Percentiles rank a stretch among this genome's conserved stretches.
Conservation (phyloP, 805 yeast species). For the Yamadazyma nakazawae region DNA sequence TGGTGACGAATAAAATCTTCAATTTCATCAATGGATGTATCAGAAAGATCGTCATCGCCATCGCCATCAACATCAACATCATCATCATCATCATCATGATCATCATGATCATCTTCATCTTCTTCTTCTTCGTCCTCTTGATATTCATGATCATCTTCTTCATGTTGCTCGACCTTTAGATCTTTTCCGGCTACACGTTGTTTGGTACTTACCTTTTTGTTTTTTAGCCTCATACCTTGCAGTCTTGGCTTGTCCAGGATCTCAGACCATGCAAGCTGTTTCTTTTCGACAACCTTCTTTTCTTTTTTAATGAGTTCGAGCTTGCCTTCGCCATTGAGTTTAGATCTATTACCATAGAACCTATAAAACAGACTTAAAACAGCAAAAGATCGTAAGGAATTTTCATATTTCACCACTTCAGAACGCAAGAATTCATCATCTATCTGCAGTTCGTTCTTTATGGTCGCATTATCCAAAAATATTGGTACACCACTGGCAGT, state of each 20-base stretch:
- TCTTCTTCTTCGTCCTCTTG: background rate
- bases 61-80: constrained; percentile 5
- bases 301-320: constrained; percentile 1
- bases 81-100: background rate
- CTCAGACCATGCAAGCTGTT: background rate
- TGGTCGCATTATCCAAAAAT: constrained; percentile 11
- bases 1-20: constrained; percentile 35
- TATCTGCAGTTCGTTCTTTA: background rate
- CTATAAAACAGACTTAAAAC: constrained; percentile 15
- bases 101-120: background rate
- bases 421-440: background rate
- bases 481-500: constrained; percentile 11
- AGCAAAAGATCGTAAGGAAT: constrained; percentile 25
- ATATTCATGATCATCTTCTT: background rate
- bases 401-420: constrained; percentile 23
- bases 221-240: background rate
- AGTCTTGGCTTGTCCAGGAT: constrained; percentile 1
- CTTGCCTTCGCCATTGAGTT: background rate
- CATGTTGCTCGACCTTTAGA: background rate
- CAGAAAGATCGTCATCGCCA: constrained; percentile 2
- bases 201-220: background rate
- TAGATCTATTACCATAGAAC: background rate
- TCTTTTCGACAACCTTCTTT: constrained; percentile 1
- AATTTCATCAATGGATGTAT: constrained; percentile 31
- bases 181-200: background rate